A percentile compares a stretch with the other conserved stretches of the same genome.
These are phyloP conservation scores for Umbelopsis isabellina DNA, from an alignment of 192 early-diverging fungal genomes.

Conservation along the genomic window DNA sequence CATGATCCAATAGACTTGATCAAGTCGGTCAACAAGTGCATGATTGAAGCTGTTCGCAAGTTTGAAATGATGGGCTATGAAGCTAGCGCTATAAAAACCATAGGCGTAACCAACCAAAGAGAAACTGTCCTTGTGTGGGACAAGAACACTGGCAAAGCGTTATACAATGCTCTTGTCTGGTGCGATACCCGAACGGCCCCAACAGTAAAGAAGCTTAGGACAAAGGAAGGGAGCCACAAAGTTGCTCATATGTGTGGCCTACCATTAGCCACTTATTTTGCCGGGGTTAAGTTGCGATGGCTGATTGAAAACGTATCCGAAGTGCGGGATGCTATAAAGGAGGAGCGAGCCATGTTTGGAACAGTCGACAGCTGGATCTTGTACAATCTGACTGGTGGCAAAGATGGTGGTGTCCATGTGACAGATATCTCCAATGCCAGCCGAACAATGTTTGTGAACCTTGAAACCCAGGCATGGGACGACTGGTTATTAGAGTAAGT, in stretches of 20 bases:
- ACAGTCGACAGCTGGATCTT: slow-evolving; percentile 94
- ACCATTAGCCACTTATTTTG: slow-evolving; percentile 93
- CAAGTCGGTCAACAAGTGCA: slow-evolving; percentile 72
- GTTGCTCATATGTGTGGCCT: slow-evolving; percentile 73
- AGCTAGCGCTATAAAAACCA: slow-evolving; percentile 50
- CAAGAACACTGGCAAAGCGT: slow-evolving; percentile 72
- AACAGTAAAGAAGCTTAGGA: slow-evolving; percentile 67
- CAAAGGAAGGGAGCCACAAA: slow-evolving; percentile 40
- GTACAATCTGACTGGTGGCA: slow-evolving; percentile 86
- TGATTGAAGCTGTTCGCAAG: slow-evolving; percentile 66
- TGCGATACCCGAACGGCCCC: slow-evolving; percentile 84
- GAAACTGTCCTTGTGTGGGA: slow-evolving; percentile 95
- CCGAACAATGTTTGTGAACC: slow-evolving; percentile 95
- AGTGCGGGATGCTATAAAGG: slow-evolving; percentile 75
- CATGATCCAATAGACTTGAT: slow-evolving; percentile 84
- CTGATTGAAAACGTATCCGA: slow-evolving; percentile 79
- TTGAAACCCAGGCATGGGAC: slow-evolving; percentile 83
- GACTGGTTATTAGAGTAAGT: slow-evolving; percentile 64
- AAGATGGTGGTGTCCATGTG: slow-evolving; percentile 71
- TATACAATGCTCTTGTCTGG: slow-evolving; percentile 94
- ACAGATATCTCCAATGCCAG: slow-evolving; percentile 96
- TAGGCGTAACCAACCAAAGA: slow-evolving; percentile 96
- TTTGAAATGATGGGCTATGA: slow-evolving; percentile 67
- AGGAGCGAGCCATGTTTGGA: slow-evolving; percentile 80
- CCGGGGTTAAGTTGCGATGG: slow-evolving; percentile 91